Base-by-base conservation (phyloP, 176 grass and related monocot genomes). In the Sorghum bicolor region DNA sequence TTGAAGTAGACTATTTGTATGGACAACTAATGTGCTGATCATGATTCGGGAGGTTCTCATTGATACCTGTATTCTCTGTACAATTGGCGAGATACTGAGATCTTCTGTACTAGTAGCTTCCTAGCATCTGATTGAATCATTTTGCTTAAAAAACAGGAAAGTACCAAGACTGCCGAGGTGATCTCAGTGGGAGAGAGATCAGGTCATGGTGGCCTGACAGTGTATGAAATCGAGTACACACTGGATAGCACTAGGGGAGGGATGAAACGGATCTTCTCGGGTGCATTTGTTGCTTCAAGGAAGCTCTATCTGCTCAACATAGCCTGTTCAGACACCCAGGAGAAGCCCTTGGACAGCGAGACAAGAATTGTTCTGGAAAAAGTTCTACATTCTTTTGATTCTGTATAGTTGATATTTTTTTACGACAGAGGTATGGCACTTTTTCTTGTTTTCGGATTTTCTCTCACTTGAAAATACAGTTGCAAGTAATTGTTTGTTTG, bases 231-330 rank as follows among this genome's bases (percentile, higher is more conserved):
- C 10, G 93, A 95, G 87, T 98, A 95, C 28, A 10, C 43, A 41
- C 39, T 95, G 64, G 91, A 98, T 85, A 98, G 92, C 67, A 95
- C 91, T 26, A 93, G 96, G 67, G 93, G 96, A 80, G 96, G 96
- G 74, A 83, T 95, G 91, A 95, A 95, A 86, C 82, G 87, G 40
- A 93, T 98, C 63, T 90, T 98, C 80, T 86, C 83, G 17, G 89
- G 89, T 71, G 93, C 91, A 6, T 98, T 98, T 83, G 96, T 98
- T 73, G 74, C 87, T 72, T 88, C 91, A 67, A 93, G 29, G 47
- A 95, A 98, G 87, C 91, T 98, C 13, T 93, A 98, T 83, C 80
- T 98, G 64, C 80, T 98, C 31, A 98, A 98, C 83, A 86, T 98
- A 72, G 57, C 91, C 37, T 85, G 90, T 33, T 93, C 91, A 77